phyloP scores from a whole-genome alignment of 495 filamentous ascomycete species.

The Penicillium maclennaniae region DNA sequence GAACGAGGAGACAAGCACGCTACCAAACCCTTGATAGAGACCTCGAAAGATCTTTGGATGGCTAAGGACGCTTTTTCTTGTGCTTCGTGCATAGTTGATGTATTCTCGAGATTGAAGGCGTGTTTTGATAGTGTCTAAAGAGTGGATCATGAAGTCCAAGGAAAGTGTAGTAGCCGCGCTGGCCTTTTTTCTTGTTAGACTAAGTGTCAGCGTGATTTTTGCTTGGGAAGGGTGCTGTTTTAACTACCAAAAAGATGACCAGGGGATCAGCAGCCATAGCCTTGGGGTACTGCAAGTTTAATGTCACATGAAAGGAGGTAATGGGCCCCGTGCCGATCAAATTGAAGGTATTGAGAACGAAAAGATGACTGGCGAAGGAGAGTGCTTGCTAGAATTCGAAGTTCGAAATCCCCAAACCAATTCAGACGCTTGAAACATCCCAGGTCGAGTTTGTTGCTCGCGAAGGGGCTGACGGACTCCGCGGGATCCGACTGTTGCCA shows the following conservation, averaged over 20 bases:
- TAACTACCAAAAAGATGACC: neutral
- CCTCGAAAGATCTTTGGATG: neutral
- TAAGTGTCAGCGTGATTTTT: neutral
- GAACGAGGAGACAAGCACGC: neutral
- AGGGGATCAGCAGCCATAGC: neutral
- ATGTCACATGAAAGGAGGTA: too few relatives aligned
- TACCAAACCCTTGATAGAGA: slow-evolving; percentile 1
- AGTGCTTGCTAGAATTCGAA: neutral
- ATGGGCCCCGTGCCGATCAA: too few relatives aligned
- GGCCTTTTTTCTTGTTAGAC: neutral
- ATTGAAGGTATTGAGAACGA: too few relatives aligned
- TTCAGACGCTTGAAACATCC: neutral
- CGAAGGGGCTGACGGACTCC: neutral
- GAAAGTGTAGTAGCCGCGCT: neutral
- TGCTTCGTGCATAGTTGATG: neutral
- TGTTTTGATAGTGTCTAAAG: slow-evolving; percentile 3
- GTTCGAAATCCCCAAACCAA: neutral
- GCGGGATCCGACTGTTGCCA: neutral
- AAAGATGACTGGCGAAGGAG: neutral
- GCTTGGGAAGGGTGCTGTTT: neutral
- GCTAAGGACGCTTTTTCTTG: neutral
- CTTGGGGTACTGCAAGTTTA: neutral
- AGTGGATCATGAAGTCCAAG: neutral
- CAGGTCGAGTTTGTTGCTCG: neutral
- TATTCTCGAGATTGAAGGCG: slow-evolving; percentile 1